Conservation (phyloP, 768 basidiomycete species). For the Xerocomellus amylosporus region DNA sequence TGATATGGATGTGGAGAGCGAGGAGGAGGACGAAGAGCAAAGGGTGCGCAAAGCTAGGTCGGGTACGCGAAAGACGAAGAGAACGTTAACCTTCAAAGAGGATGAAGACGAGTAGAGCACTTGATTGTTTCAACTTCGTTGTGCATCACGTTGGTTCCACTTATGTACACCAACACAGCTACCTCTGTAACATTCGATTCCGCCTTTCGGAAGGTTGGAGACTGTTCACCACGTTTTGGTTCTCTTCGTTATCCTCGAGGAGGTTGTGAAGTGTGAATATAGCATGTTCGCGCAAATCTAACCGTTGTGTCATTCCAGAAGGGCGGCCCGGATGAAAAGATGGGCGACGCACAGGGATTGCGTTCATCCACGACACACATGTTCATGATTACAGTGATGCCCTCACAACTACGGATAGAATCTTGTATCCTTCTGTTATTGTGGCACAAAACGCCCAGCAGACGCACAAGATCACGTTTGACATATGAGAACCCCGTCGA, state of each 20-base stretch:
- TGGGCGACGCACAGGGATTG: slow-evolving; percentile 76
- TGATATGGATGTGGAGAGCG: slow-evolving; percentile 74
- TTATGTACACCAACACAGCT: slow-evolving; percentile 28
- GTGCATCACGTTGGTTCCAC: neutral
- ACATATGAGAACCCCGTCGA: slow-evolving; percentile 73
- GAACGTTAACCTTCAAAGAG: slow-evolving; percentile 52
- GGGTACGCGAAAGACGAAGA: slow-evolving; percentile 50
- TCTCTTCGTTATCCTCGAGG: slow-evolving; percentile 71
- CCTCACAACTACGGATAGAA: slow-evolving; percentile 63
- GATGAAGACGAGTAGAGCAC: slow-evolving; percentile 48
- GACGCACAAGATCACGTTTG: slow-evolving; percentile 86
- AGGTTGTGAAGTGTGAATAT: slow-evolving; percentile 81
- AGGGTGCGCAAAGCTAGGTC: slow-evolving; percentile 57
- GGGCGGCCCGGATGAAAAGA: neutral
- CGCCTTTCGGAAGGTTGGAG: slow-evolving; percentile 63
- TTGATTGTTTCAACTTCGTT: neutral
- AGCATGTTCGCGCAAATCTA: slow-evolving; percentile 87
- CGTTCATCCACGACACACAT: slow-evolving; percentile 87
- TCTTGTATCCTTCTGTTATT: slow-evolving; percentile 69
- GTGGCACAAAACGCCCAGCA: slow-evolving; percentile 77
- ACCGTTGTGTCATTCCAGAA: slow-evolving; percentile 3
- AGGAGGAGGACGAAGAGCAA: slow-evolving; percentile 67
- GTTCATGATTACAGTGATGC: slow-evolving; percentile 81
- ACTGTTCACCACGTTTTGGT: slow-evolving; percentile 74
- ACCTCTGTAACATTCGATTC: slow-evolving; percentile 49